Conservation (phyloP, 139 green algal species). For the Astrephomene gubernaculifera region DNA sequence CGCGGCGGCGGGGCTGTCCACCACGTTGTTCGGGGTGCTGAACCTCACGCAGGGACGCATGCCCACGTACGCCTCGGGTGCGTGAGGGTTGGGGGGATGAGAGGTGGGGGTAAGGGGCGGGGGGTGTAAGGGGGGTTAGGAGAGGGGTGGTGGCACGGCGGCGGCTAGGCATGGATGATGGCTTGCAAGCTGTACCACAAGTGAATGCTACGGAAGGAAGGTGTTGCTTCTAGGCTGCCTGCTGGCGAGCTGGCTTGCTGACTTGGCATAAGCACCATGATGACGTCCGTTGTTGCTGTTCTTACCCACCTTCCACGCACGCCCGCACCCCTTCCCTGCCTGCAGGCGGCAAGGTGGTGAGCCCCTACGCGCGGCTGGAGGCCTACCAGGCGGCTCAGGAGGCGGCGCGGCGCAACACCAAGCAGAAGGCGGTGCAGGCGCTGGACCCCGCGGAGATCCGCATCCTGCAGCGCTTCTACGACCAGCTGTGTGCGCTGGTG, state of each 20-base stretch:
- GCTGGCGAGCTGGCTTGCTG: no score
- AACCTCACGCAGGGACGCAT: slow-evolving; percentile 41
- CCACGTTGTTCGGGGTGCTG: slow-evolving; percentile 38
- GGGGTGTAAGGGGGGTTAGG: not conserved
- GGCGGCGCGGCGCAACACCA: slow-evolving; percentile 39
- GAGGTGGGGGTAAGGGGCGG: not conserved
- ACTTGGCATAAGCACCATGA: no score
- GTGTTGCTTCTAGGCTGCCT: no score
- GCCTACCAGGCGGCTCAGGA: slow-evolving; percentile 39
- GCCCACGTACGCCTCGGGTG: slow-evolving; percentile 21
- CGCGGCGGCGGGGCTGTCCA: slow-evolving; percentile 47
- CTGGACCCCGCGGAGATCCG: slow-evolving; percentile 59
- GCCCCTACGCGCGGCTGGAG: slow-evolving; percentile 34
- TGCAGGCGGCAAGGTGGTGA: slow-evolving; percentile 30
- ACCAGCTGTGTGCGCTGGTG: slow-evolving; percentile 71
- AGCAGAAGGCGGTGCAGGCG: slow-evolving; percentile 41
- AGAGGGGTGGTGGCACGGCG: not conserved
- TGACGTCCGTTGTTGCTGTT: no score
- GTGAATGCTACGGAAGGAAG: no score
- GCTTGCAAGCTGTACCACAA: no score
- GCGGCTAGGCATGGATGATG: no score
- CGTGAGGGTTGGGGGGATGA: not conserved
- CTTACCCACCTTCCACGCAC: no score
- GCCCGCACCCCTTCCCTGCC: not conserved
- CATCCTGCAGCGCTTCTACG: slow-evolving; percentile 73